phyloP scores from a whole-genome alignment of 352 stramenopile genomes.

The Phytophthora megakarya region DNA sequence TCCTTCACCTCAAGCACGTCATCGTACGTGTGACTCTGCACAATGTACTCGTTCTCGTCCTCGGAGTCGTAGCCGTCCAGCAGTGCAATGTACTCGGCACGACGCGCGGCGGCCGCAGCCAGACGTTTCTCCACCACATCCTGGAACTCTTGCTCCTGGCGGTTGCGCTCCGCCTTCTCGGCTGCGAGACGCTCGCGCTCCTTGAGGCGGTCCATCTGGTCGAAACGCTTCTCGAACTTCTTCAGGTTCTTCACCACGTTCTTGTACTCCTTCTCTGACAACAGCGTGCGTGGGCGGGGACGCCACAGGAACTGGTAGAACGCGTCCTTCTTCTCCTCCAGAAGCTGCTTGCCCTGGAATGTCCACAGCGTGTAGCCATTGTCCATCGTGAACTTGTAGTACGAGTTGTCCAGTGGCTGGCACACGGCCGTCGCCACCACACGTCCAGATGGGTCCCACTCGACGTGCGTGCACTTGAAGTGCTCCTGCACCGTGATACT shows the following conservation, averaged over 20 bases:
- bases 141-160: slow-evolving; percentile 71
- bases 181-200: slow-evolving; percentile 74
- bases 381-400: slow-evolving; percentile 99
- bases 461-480: slow-evolving; percentile 97
- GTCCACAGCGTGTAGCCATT: slow-evolving; percentile 98
- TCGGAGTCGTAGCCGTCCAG: slow-evolving; percentile 83
- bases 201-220: slow-evolving; percentile 86
- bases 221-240: slow-evolving; percentile 95
- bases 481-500: slow-evolving; percentile 96
- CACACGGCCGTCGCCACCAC: slow-evolving; percentile 95
- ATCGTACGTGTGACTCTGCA: slow-evolving; percentile 78
- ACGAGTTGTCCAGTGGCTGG: slow-evolving; percentile 94
- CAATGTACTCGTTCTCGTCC: slow-evolving; percentile 84
- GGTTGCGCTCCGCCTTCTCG: slow-evolving; percentile 74
- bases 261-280: slow-evolving; percentile 93
- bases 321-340: slow-evolving; percentile 95
- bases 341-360: slow-evolving; percentile 97
- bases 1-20: slow-evolving; percentile 72
- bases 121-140: slow-evolving; percentile 62
- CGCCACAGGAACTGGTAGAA: slow-evolving; percentile 96
- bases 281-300: slow-evolving; percentile 92
- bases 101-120: slow-evolving; percentile 29
- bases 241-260: slow-evolving; percentile 97
- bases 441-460: slow-evolving; percentile 97
- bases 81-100: slow-evolving; percentile 71